A percentile compares a stretch with the other conserved stretches of the same genome.
These are phyloP conservation scores for Collybiopsis confluens DNA, from an alignment of 768 basidiomycete genomes.

Conservation along the genomic window DNA sequence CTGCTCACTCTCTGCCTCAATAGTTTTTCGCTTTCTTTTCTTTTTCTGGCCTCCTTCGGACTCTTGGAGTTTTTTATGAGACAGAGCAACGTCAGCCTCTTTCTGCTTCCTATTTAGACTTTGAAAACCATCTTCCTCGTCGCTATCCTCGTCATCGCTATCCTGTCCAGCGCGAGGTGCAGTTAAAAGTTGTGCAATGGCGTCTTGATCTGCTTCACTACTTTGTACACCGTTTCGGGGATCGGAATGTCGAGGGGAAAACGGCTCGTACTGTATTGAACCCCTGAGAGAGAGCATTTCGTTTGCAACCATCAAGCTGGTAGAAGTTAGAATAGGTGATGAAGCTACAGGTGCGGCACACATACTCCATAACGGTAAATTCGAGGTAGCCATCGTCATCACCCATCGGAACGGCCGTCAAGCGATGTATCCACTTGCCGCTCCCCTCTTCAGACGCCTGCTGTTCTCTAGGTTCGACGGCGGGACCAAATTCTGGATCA, in stretches of 20 bases:
- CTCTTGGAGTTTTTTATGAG: slow-evolving; percentile 11
- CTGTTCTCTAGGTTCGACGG: slow-evolving; percentile 22
- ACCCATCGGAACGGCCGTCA: slow-evolving; percentile 68
- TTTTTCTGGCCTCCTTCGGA: slow-evolving; percentile 20
- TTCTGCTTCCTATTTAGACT: slow-evolving; percentile 16
- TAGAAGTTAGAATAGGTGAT: neutral
- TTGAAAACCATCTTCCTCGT: slow-evolving; percentile 10
- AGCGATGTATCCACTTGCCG: slow-evolving; percentile 77
- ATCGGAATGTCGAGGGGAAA: slow-evolving; percentile 52
- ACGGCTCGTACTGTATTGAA: slow-evolving; percentile 74
- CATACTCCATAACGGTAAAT: slow-evolving; percentile 88
- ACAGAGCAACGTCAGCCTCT: neutral
- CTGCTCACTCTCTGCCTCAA: neutral
- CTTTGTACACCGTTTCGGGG: slow-evolving; percentile 18
- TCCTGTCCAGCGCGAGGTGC: slow-evolving; percentile 8
- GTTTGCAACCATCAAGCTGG: slow-evolving; percentile 82
- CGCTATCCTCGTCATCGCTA: slow-evolving; percentile 4
- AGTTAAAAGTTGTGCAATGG: neutral
- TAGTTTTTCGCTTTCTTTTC: slow-evolving; percentile 22
- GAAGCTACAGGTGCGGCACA: slow-evolving; percentile 8
- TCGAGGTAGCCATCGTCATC: slow-evolving; percentile 62
- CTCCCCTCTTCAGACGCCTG: slow-evolving; percentile 34
- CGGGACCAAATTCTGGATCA: slow-evolving; percentile 64
- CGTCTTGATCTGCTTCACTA: slow-evolving; percentile 14
- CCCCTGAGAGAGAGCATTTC: slow-evolving; percentile 90